A percentile compares a stretch with the other conserved stretches of the same genome.
phyloP scores from a whole-genome alignment of 1,284 basidiomycete genomes.

The Salmacisia buchloeana region DNA sequence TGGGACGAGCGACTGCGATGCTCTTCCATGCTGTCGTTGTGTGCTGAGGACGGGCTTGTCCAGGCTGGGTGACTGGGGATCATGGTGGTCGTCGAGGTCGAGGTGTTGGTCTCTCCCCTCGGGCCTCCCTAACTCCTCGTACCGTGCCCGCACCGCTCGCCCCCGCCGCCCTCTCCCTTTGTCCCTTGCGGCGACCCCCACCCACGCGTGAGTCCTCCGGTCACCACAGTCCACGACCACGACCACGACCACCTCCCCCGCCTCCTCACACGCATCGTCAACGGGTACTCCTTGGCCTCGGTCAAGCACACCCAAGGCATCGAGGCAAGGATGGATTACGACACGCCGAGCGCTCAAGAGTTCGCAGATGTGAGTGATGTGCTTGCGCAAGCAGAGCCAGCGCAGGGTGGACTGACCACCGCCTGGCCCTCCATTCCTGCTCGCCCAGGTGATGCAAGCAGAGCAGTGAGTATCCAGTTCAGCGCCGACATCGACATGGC shows the following conservation, averaged over 20 bases:
- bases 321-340: background rate
- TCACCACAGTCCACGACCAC: too few relatives aligned
- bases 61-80: background rate
- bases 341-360: background rate
- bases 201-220: too few relatives aligned
- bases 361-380: constrained; percentile 1
- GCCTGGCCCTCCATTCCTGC: background rate
- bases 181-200: too few relatives aligned
- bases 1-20: background rate
- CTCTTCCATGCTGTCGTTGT: background rate
- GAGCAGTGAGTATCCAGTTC: background rate
- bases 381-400: background rate
- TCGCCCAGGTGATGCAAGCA: background rate
- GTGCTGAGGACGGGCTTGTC: background rate
- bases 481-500: background rate
- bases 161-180: too few relatives aligned
- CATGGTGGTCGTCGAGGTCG: background rate
- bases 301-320: background rate
- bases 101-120: background rate
- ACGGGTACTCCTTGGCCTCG: background rate
- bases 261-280: background rate
- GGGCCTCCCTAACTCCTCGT: background rate
- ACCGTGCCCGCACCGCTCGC: too few relatives aligned
- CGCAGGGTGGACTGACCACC: background rate
- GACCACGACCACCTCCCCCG: background rate